These are phyloP conservation scores for Ceratobasidium sp. DNA, from an alignment of 1,284 basidiomycete species.

Conservation along the genomic window DNA sequence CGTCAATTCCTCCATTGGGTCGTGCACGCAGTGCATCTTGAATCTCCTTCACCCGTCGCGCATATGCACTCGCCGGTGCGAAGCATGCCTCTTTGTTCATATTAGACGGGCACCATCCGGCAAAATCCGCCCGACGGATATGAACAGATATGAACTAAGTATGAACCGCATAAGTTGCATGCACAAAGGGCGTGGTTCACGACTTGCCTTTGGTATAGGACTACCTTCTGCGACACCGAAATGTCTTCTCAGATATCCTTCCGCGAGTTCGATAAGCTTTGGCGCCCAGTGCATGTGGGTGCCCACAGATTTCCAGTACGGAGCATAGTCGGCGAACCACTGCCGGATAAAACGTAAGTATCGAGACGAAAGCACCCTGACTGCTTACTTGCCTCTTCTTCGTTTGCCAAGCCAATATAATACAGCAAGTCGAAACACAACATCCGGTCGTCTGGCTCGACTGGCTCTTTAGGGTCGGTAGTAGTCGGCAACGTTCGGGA, in stretches of 20 bases:
- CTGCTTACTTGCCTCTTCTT: constrained; percentile 11
- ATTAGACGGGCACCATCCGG: constrained; percentile 27
- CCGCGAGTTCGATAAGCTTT: constrained; percentile 52
- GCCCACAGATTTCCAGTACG: constrained; percentile 60
- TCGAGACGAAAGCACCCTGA: background rate
- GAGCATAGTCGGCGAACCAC: constrained; percentile 53
- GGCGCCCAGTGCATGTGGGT: constrained; percentile 57
- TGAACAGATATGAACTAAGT: constrained; percentile 42
- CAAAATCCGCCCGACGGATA: constrained; percentile 38
- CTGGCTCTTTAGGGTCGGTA: constrained; percentile 50
- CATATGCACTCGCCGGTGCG: constrained; percentile 64
- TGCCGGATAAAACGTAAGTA: constrained; percentile 44
- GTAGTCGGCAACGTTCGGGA: constrained; percentile 49
- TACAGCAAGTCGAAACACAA: constrained; percentile 42
- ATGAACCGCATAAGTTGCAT: background rate
- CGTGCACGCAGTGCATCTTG: constrained; percentile 58
- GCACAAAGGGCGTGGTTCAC: background rate
- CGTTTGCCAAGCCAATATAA: constrained; percentile 12
- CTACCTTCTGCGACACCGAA: constrained; percentile 52
- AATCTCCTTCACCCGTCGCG: constrained; percentile 66
- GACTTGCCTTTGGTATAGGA: constrained; percentile 49
- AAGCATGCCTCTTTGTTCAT: constrained; percentile 60
- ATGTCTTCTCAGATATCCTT: constrained; percentile 54
- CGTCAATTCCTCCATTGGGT: constrained; percentile 48
- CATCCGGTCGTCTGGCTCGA: constrained; percentile 46